Base-by-base conservation (phyloP, 1,139 yeast species). In the Magnusiomyces ingens region DNA sequence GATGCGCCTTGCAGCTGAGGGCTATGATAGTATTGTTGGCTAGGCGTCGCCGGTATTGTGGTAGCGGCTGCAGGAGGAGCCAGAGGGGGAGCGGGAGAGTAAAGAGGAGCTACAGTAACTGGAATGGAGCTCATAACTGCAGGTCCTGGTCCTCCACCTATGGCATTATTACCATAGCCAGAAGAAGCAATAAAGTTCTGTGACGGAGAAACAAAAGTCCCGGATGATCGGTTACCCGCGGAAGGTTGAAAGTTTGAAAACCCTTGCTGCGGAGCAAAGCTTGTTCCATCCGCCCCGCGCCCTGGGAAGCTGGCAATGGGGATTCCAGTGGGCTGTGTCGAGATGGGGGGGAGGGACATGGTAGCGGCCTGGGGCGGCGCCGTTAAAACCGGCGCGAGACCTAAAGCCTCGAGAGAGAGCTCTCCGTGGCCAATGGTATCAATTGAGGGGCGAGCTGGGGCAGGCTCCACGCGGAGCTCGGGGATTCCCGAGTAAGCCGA, bases 371-470 rank as follows among this genome's bases (percentile, higher is more conserved):
- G 17, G 11, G 40, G 40, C 17, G 40, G 40, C 17, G 17, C 40
- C 4, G 40, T 36, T n/a, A 36, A 36, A 36, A 46, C 62, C 43
- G 59, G 60, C 10, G 54, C 59, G 51, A 72, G 70, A 13, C 78
- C 80, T 52, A 83, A 74, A 45, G 79, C 78, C 51, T 80, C 84
- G 17, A 89, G 69, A 0, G 84, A 75, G 52, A 89, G 71, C 55
- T 82, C 81, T 1, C 96, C 96, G 54, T 76, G 74, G 1, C 96
- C 96, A 59, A 88, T 67, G 0, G 94, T 81, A 77, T 40, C 81
- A 72, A 57, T 78, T 8, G 47, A 29, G 2, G 65, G 57, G 44
- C 82, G 72, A 1, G 85, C 67, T 0, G 91, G 81, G 58, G 77
- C 79, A 61, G 86, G 85, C 50, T 76, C 80, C 18, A 79, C 77